phyloP scores from a whole-genome alignment of 1,139 yeast genomes.

The Hyphopichia pseudoburtonii region DNA sequence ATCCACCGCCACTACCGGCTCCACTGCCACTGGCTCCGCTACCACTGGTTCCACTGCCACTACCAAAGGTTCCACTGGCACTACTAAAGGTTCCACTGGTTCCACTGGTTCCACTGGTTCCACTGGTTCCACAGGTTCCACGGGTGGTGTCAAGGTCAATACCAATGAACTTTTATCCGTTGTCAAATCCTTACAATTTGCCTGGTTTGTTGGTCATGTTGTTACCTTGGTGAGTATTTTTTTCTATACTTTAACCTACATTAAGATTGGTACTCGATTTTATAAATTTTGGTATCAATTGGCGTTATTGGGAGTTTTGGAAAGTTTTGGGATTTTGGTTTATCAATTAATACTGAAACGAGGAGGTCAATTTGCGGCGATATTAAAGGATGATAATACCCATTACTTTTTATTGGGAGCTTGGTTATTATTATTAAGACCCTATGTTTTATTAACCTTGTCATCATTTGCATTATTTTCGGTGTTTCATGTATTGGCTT shows the following conservation, averaged over 20 bases:
- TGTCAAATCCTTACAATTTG: slow-evolving; percentile 48
- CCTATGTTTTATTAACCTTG: slow-evolving; percentile 42
- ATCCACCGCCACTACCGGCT: not conserved
- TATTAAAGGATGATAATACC: slow-evolving; percentile 46
- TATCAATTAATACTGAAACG: slow-evolving; percentile 49
- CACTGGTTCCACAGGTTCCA: not conserved
- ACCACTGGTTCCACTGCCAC: slow-evolving; percentile 7
- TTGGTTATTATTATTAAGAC: slow-evolving; percentile 33
- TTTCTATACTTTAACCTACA: slow-evolving; percentile 52
- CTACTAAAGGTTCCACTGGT: too few relatives aligned
- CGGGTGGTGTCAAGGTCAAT: too few relatives aligned
- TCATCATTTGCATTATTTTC: slow-evolving; percentile 57
- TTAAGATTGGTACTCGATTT: slow-evolving; percentile 20
- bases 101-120: not conserved
- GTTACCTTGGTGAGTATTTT: slow-evolving; percentile 56
- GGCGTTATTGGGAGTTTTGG: slow-evolving; percentile 64
- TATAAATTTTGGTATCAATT: slow-evolving; percentile 55
- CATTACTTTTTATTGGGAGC: slow-evolving; percentile 49
- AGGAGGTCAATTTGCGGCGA: slow-evolving; percentile 31
- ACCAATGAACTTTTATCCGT: not conserved
- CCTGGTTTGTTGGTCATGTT: slow-evolving; percentile 72
- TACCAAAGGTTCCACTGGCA: slow-evolving; percentile 4
- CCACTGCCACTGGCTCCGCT: not conserved
- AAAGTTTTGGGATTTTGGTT: slow-evolving; percentile 75
- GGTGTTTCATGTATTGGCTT: slow-evolving; percentile 54